Conservation (phyloP, 371 early-diverging fungal genomes). For the Rhizomucor pusillus region DNA sequence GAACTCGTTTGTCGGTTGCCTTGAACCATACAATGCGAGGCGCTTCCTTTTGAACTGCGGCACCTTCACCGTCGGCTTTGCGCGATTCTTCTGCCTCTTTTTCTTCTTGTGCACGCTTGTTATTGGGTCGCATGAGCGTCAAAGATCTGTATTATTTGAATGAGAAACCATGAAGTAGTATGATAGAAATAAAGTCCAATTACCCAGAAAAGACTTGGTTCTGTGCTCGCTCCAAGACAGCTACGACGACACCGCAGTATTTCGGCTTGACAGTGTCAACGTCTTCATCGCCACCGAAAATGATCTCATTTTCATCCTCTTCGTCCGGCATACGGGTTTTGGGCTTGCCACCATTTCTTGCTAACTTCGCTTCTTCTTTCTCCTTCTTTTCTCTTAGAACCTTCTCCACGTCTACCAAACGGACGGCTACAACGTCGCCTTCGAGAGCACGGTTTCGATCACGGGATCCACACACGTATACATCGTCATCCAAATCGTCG, state of each 20-base stretch:
- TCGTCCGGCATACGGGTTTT: slow-evolving; percentile 38
- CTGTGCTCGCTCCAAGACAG: slow-evolving; percentile 60
- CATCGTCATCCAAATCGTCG: slow-evolving; percentile 60
- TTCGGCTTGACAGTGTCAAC: slow-evolving; percentile 52
- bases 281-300: slow-evolving; percentile 50
- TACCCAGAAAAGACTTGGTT: slow-evolving; percentile 64
- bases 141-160: slow-evolving; percentile 30
- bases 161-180: neutral
- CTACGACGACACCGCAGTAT: slow-evolving; percentile 63
- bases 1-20: slow-evolving; percentile 78
- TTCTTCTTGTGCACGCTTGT: slow-evolving; percentile 47
- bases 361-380: slow-evolving; percentile 45
- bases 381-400: slow-evolving; percentile 52
- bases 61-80: slow-evolving; percentile 11
- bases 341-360: slow-evolving; percentile 41
- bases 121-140: slow-evolving; percentile 51
- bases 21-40: slow-evolving; percentile 74
- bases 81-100: slow-evolving; percentile 15
- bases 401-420: slow-evolving; percentile 65
- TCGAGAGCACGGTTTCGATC: slow-evolving; percentile 84
- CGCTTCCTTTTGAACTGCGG: slow-evolving; percentile 14
- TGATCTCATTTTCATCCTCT: slow-evolving; percentile 43
- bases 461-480: slow-evolving; percentile 71
- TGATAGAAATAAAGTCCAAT: neutral
- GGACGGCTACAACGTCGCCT: slow-evolving; percentile 81